Conservation (phyloP, 306 rosid species). For the Ziziphus jujuba region DNA sequence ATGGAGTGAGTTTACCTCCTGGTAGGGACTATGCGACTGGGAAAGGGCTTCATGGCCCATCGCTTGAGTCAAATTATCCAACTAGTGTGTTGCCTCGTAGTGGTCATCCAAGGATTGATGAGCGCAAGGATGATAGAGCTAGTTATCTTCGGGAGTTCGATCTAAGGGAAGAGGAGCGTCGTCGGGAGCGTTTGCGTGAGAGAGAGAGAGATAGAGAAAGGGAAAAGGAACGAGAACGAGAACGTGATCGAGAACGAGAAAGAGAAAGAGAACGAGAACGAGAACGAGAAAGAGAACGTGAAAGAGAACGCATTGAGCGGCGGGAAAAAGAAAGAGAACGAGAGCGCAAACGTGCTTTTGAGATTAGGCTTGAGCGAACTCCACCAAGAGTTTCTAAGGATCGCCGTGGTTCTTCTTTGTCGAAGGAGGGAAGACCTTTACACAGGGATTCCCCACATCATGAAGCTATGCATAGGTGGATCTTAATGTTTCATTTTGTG, state of each 20-base stretch:
- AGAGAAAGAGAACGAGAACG: slow-evolving; percentile 57
- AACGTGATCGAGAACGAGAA: slow-evolving; percentile 59
- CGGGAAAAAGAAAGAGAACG: slow-evolving; percentile 89
- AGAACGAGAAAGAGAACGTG: slow-evolving; percentile 73
- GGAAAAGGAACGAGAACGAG: slow-evolving; percentile 56
- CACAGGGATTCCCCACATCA: slow-evolving; percentile 85
- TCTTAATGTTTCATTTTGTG: slow-evolving; percentile 78
- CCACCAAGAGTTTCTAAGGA: slow-evolving; percentile 70
- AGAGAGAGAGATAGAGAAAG: slow-evolving; percentile 89
- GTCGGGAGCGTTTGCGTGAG: slow-evolving; percentile 82
- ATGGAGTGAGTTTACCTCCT: slow-evolving; percentile 98
- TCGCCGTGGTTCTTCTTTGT: slow-evolving; percentile 75
- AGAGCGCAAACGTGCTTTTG: slow-evolving; percentile 77
- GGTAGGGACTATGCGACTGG: slow-evolving; percentile 96
- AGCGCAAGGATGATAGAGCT: slow-evolving; percentile 89
- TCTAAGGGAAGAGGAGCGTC: slow-evolving; percentile 93
- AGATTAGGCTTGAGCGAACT: slow-evolving; percentile 49
- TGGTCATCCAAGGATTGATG: slow-evolving; percentile 56
- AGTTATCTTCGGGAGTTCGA: slow-evolving; percentile 89
- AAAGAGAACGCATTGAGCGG: slow-evolving; percentile 72
- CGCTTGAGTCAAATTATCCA: slow-evolving; percentile 72
- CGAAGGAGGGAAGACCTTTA: slow-evolving; percentile 72
- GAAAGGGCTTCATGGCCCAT: slow-evolving; percentile 75
- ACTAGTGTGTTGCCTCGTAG: slow-evolving; percentile 52
- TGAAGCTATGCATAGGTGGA: slow-evolving; percentile 89